Evolutionary conservation across 108 stramenopile species (phyloP).

Genomic region (Epithemia pelagica): DNA sequence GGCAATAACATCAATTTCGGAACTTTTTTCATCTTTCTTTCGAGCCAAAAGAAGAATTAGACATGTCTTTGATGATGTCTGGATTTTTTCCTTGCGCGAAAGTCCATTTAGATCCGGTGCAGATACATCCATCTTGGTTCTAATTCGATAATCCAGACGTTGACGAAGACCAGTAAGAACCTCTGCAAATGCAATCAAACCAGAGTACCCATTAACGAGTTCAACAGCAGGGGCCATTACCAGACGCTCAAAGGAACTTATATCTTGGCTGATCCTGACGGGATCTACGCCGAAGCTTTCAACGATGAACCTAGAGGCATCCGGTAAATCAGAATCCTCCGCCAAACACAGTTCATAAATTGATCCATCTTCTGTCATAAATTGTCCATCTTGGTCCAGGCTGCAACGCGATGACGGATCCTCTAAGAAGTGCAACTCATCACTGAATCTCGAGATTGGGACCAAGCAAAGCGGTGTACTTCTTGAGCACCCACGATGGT

Average conservation of each 20-base stretch:
- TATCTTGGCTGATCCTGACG: conserved; percentile 48
- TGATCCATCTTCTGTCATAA: conserved; percentile 7
- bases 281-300: conserved; percentile 72
- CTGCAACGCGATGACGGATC: background rate
- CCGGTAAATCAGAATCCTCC: conserved; percentile 66
- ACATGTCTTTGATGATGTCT: conserved; percentile 41
- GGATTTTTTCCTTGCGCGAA: conserved; percentile 17
- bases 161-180: conserved; percentile 60
- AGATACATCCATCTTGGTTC: conserved; percentile 17
- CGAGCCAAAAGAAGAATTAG: conserved; percentile 58
- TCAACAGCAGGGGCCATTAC: conserved; percentile 56
- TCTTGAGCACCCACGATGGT: too few relatives aligned
- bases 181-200: conserved; percentile 66
- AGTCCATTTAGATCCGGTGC: conserved; percentile 24
- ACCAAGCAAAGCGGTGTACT: too few relatives aligned
- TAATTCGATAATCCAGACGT: conserved; percentile 38
- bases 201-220: conserved; percentile 63
- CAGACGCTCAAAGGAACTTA: conserved; percentile 52
- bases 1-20: conserved; percentile 54
- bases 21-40: conserved; percentile 5
- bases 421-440: background rate
- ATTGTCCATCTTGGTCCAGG: conserved; percentile 1
- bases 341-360: conserved; percentile 33
- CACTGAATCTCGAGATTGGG: background rate
- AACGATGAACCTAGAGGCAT: conserved; percentile 56